phyloP scores from a whole-genome alignment of 2,329 filamentous ascomycete genomes.

The Byssochlamys sp. region DNA sequence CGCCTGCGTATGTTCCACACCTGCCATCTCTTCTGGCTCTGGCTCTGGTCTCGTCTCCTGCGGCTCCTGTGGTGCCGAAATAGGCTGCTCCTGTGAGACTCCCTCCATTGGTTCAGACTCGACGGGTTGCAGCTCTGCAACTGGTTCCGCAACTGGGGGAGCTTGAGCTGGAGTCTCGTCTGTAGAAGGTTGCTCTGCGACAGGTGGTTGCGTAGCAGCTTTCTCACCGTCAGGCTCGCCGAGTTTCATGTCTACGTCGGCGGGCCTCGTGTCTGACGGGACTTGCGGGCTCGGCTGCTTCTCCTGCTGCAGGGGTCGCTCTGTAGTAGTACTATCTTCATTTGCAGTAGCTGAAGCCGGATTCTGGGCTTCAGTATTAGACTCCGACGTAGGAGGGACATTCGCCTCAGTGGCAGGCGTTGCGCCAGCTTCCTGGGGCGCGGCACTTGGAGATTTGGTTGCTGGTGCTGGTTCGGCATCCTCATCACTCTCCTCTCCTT shows the following conservation, averaged over 20 bases:
- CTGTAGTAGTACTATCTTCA: background rate
- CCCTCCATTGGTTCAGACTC: background rate
- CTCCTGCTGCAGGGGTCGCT: background rate
- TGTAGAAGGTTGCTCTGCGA: conserved; percentile 2
- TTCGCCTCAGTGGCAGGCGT: conserved; percentile 14
- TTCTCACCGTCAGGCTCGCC: background rate
- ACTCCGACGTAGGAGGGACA: conserved; percentile 12
- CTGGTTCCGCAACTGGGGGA: background rate
- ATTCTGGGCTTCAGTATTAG: conserved; percentile 5
- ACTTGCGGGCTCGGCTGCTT: background rate
- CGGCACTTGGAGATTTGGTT: conserved; percentile 35
- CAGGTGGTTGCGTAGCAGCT: background rate
- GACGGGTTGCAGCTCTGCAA: conserved; percentile 1
- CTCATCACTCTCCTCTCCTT: conserved; percentile 40
- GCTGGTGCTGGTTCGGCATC: conserved; percentile 39
- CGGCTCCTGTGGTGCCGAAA: conserved; percentile 4
- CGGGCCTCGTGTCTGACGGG: background rate
- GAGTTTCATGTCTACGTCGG: background rate
- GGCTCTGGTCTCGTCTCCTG: conserved; percentile 5
- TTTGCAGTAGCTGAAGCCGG: background rate
- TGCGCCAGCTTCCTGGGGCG: conserved; percentile 19
- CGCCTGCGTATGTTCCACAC: background rate
- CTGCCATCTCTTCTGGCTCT: background rate
- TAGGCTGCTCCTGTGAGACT: background rate
- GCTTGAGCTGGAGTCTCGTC: conserved; percentile 1